A percentile compares a stretch with the other conserved stretches of the same genome.
phyloP scores from a whole-genome alignment of 1,139 yeast species.

The Hyphopichia fennica region DNA sequence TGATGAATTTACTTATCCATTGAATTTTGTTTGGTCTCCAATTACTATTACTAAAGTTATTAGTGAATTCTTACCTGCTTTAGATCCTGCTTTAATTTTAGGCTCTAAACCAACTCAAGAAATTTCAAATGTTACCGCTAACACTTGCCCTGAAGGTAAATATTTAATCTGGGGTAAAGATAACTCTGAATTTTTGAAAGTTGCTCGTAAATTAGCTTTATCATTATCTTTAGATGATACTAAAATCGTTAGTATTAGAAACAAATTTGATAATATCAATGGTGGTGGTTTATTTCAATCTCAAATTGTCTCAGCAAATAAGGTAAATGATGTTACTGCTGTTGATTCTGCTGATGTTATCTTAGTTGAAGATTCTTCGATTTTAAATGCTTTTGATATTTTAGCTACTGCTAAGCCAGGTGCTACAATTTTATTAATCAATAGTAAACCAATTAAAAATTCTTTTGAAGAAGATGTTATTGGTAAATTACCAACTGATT shows the following conservation, averaged over 20 bases:
- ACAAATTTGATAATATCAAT: conserved; percentile 67
- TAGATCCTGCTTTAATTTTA: conserved; percentile 28
- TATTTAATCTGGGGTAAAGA: conserved; percentile 72
- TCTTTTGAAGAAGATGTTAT: conserved; percentile 47
- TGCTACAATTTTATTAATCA: conserved; percentile 55
- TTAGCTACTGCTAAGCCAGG: conserved; percentile 58
- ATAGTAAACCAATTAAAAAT: conserved; percentile 39
- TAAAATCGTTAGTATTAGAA: conserved; percentile 54
- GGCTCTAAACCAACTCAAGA: conserved; percentile 6
- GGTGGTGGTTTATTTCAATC: conserved; percentile 81
- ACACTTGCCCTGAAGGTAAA: conserved; percentile 47
- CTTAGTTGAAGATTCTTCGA: conserved; percentile 56
- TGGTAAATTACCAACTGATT: conserved; percentile 49
- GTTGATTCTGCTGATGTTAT: conserved; percentile 63
- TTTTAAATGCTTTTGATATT: conserved; percentile 61
- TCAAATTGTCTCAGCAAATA: conserved; percentile 53
- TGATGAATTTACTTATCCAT: conserved; percentile 52
- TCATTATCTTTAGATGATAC: conserved; percentile 67
- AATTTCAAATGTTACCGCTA: conserved; percentile 30
- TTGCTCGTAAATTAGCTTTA: conserved; percentile 69
- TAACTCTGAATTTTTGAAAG: conserved; percentile 51
- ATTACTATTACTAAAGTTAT: conserved; percentile 52
- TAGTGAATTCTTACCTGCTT: conserved; percentile 38
- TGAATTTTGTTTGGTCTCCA: conserved; percentile 59
- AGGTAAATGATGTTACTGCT: conserved; percentile 29